A percentile compares a stretch with the other conserved stretches of the same genome.
Conservation (phyloP, 2,329 filamentous ascomycete species). For the Cephalotrichum gorgonifer region DNA sequence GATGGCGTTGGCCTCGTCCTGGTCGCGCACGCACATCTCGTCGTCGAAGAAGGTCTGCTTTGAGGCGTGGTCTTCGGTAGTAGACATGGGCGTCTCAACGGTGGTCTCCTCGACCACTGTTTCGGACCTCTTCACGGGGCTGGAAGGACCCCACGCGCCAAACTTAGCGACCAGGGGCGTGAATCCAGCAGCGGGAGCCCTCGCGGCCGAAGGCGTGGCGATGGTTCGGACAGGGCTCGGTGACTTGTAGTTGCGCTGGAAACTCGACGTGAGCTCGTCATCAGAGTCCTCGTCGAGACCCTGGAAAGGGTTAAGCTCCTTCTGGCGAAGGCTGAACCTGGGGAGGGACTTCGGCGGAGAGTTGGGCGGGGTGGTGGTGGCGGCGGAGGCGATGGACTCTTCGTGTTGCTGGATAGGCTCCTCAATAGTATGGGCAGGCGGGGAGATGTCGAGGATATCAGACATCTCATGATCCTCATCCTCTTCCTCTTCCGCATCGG, state of each 20-base stretch:
- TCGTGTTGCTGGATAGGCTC: background rate
- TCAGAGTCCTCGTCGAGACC: constrained; percentile 28
- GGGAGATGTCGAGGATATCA: background rate
- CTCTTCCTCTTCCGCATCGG: constrained; percentile 6
- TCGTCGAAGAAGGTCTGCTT: constrained; percentile 50
- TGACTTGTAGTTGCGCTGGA: constrained; percentile 13
- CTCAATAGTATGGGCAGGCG: too few relatives aligned
- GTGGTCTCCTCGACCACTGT: background rate
- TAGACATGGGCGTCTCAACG: background rate
- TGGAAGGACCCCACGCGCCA: constrained; percentile 51
- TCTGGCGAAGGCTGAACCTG: constrained; percentile 27
- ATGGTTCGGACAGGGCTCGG: constrained; percentile 18
- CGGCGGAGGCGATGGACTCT: constrained; percentile 5
- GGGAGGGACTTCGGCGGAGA: constrained; percentile 14
- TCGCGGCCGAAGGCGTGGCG: constrained; percentile 29
- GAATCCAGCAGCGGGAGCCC: constrained; percentile 37
- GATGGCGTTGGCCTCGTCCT: constrained; percentile 20
- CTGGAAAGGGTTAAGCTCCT: constrained; percentile 31
- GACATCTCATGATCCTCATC: constrained; percentile 10
- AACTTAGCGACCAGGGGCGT: constrained; percentile 54
- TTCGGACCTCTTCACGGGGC: constrained; percentile 27
- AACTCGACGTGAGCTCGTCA: constrained; percentile 30
- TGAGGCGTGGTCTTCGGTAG: background rate
- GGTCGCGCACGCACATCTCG: constrained; percentile 23
- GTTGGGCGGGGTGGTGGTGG: constrained; percentile 14